Evolutionary conservation across 495 filamentous ascomycete genomes (phyloP).

Genomic region (Lasiosphaeriaceae sp.): DNA sequence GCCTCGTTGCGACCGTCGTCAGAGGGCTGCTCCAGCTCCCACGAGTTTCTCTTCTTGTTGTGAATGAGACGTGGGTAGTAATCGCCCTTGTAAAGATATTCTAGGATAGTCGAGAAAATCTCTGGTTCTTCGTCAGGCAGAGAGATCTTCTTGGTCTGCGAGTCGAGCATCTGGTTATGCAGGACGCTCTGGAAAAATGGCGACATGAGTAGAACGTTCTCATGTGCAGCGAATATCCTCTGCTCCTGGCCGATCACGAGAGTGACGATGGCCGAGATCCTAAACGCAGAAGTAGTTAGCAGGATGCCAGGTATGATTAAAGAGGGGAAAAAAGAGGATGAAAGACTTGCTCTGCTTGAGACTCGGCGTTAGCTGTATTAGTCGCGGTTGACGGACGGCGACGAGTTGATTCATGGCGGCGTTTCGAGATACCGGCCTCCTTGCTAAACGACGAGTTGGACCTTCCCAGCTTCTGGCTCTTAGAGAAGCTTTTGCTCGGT

Average conservation of each 20-base stretch:
- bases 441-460: slow-evolving; percentile 46
- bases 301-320: background rate
- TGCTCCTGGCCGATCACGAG: slow-evolving; percentile 72
- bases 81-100: slow-evolving; percentile 89
- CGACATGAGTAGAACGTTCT: slow-evolving; percentile 73
- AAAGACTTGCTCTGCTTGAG: slow-evolving; percentile 27
- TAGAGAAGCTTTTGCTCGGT: slow-evolving; percentile 43
- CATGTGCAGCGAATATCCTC: slow-evolving; percentile 86
- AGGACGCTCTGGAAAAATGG: slow-evolving; percentile 68
- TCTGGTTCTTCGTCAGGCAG: slow-evolving; percentile 85
- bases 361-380: slow-evolving; percentile 21
- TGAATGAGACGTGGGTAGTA: slow-evolving; percentile 77
- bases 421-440: slow-evolving; percentile 42
- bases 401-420: slow-evolving; percentile 33
- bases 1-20: slow-evolving; percentile 51
- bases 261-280: slow-evolving; percentile 72
- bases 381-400: slow-evolving; percentile 35
- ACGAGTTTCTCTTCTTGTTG: slow-evolving; percentile 62
- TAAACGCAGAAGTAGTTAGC: slow-evolving; percentile 25
- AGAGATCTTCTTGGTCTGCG: slow-evolving; percentile 63
- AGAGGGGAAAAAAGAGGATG: background rate
- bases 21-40: slow-evolving; percentile 63
- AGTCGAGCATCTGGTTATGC: slow-evolving; percentile 59
- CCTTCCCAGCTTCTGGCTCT: slow-evolving; percentile 32
- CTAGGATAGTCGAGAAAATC: slow-evolving; percentile 84